phyloP scores from a whole-genome alignment of 2,329 filamentous ascomycete genomes.

The Claviceps pusilla region DNA sequence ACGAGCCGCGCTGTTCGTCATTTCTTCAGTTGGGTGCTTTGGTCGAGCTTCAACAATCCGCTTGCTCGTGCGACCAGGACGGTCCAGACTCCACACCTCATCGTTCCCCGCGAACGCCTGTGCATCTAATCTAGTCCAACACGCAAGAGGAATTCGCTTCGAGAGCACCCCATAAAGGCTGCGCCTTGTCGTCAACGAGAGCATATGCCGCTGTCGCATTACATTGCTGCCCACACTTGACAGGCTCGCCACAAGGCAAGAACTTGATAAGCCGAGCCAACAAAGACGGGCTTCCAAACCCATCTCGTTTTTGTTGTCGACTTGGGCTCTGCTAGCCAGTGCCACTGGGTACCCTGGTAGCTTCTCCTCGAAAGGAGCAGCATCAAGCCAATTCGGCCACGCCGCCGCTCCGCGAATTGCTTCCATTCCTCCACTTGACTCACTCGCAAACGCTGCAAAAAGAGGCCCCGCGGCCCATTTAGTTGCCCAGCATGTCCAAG shows the following conservation, averaged over 20 bases:
- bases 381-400: not conserved
- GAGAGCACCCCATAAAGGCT: not conserved
- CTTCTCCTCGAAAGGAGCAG: not conserved
- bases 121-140: not conserved
- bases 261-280: not conserved
- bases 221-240: not conserved
- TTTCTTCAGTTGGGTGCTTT: not conserved
- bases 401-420: not conserved
- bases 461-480: slow-evolving; percentile 2
- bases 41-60: not conserved
- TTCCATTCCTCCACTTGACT: not conserved
- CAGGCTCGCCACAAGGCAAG: not conserved
- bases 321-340: not conserved
- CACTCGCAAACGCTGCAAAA: not conserved
- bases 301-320: not conserved
- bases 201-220: not conserved
- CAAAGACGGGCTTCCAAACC: not conserved
- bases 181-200: not conserved
- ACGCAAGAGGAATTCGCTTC: not conserved
- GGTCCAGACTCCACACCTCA: not conserved
- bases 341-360: not conserved
- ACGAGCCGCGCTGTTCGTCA: not conserved
- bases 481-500: slow-evolving; percentile 62
- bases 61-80: slow-evolving; percentile 3
- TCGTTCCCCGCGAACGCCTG: not conserved